Evolutionary conservation across 1,284 basidiomycete genomes (phyloP), one percentile per base, ranked within the genome.

Genomic region (Cutaneotrichosporon dermatis): DNA sequence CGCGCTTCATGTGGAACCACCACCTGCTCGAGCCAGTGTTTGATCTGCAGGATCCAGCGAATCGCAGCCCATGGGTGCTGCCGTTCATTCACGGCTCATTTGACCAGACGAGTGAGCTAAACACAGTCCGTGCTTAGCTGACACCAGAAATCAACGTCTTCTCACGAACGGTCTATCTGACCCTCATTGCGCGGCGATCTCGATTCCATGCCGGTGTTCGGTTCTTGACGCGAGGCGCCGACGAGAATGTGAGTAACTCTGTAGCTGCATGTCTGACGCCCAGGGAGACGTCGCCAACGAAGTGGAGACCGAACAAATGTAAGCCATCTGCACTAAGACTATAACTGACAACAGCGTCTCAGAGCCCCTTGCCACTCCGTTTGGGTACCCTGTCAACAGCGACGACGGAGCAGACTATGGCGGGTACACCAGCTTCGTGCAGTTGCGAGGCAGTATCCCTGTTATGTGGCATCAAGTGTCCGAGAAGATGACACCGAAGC

Each of bases 241-340:
- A 97, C 69, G 89, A 94, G 66, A 64, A 74, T 55, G 76, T 76
- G 39, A 63, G 65, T 57, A 8, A 49, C 4, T 34, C 4, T 34
- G 6, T 16, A 12, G 9, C 25, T 36, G 13, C 6, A 49, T 6
- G 34, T 15, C 45, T 57, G 48, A 58, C 51, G 8, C 2, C 4
- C 68, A 94, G 89, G 96, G 96, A 2, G 91, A 97, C 72, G 96
- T 99, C 2, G 96, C 95, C 1, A 99, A 99, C 70, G 96, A 99
- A 77, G 96, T 99, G 2, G 96, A 99, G 78, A 98, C 94, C 0
- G 96, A 99, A 72, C 96, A 99, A 72, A 96, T 99, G 74, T 74
- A 36, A 61, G 73, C 60, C 44, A 3, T 33, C 39, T 8, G 8
- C 39, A 12, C 39, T 9, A 45, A 4, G 16, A 7, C 3, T 4